These are phyloP conservation scores for Desmodesmus armatus DNA, from an alignment of 139 green algal genomes.

Conservation along the genomic window DNA sequence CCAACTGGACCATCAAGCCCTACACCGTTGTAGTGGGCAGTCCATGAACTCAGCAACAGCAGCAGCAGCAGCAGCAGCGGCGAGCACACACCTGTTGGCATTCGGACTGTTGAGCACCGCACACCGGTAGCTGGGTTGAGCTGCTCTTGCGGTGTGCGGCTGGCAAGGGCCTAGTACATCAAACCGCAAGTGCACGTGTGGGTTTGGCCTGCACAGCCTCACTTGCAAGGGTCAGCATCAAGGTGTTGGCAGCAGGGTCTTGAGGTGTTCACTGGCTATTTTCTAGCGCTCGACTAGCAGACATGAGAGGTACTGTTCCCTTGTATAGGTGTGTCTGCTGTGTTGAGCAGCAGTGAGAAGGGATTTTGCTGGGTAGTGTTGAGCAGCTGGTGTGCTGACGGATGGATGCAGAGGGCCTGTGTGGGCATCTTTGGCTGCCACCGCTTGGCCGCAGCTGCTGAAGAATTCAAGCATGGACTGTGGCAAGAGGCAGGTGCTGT, in stretches of 20 bases:
- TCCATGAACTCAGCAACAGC: constrained; percentile 5
- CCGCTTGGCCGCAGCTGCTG: no score
- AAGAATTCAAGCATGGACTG: no score
- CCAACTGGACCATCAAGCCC: constrained; percentile 55
- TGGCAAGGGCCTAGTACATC: background rate
- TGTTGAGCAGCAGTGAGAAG: no score
- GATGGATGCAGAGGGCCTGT: no score
- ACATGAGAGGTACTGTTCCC: no score
- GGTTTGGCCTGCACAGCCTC: background rate
- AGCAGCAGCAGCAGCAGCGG: background rate
- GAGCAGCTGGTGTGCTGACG: no score
- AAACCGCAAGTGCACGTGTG: background rate
- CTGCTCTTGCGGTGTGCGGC: background rate
- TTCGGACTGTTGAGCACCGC: background rate
- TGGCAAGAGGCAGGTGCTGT: no score
- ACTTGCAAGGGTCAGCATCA: background rate
- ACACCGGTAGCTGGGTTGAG: background rate
- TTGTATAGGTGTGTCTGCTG: no score
- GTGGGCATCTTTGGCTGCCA: no score
- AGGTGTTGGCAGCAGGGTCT: background rate
- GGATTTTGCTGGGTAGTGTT: no score
- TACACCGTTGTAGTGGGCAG: constrained; percentile 53
- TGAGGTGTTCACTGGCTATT: no score
- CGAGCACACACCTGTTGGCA: background rate
- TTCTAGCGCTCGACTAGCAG: no score